phyloP scores from a whole-genome alignment of 306 rosid genomes.

The Ceratonia siliqua region DNA sequence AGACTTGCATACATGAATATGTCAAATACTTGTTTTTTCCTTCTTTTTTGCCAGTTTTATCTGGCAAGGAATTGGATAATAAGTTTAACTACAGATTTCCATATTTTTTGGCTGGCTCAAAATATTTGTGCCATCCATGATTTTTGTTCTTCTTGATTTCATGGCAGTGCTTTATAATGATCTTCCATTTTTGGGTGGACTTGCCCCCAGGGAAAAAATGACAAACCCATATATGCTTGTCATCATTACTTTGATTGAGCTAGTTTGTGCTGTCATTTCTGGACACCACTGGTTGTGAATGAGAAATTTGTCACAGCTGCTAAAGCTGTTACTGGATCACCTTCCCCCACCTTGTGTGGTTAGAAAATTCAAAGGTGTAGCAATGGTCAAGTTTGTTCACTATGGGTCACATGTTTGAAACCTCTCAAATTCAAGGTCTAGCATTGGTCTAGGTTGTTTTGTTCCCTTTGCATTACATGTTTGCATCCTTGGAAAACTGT shows the following conservation, averaged over 20 bases:
- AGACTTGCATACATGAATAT: not conserved
- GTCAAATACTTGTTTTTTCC: not conserved
- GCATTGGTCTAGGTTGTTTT: not conserved
- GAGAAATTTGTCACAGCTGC: not conserved
- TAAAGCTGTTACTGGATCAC: constrained; percentile 15
- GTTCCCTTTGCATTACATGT: not conserved
- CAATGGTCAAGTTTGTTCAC: not conserved
- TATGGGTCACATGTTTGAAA: not conserved
- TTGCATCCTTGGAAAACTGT: not conserved
- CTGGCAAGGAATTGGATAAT: not conserved
- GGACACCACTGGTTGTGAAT: not conserved
- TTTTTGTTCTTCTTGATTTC: constrained; percentile 30
- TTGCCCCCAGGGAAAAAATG: not conserved
- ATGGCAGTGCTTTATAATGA: not conserved
- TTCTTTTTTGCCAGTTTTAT: not conserved
- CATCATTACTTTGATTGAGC: not conserved
- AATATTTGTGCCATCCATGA: not conserved
- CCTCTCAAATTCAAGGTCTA: not conserved
- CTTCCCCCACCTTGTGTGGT: not conserved
- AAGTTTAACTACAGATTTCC: not conserved
- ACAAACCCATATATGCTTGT: not conserved
- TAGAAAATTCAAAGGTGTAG: not conserved
- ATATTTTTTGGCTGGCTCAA: not conserved
- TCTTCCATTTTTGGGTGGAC: not conserved
- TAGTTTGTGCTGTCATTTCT: not conserved